Evolutionary conservation across 495 filamentous ascomycete genomes (phyloP).

Genomic region (Daldinia vernicosa): DNA sequence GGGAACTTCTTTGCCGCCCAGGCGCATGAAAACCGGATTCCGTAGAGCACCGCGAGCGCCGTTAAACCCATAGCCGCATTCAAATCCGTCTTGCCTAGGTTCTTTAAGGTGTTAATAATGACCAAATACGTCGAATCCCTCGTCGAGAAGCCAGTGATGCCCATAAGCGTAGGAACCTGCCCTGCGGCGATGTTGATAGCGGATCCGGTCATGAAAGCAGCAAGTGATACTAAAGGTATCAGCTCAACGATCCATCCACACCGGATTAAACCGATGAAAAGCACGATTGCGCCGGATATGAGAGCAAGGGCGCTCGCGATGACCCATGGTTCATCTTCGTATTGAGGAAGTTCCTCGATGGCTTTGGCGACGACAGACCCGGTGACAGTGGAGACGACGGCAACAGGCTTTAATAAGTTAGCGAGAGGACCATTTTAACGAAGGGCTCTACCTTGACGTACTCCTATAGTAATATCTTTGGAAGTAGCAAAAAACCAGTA

Average conservation of each 20-base stretch:
- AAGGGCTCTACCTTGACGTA: constrained; percentile 56
- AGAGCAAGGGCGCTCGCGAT: constrained; percentile 85
- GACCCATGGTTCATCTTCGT: constrained; percentile 49
- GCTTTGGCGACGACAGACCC: constrained; percentile 79
- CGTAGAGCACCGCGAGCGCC: constrained; percentile 82
- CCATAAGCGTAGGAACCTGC: constrained; percentile 88
- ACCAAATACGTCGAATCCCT: constrained; percentile 83
- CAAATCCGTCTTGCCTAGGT: constrained; percentile 71
- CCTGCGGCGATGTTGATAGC: constrained; percentile 89
- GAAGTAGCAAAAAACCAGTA: constrained; percentile 99
- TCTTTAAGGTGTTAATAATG: constrained; percentile 85
- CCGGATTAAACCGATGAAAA: constrained; percentile 79
- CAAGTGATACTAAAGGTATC: constrained; percentile 90
- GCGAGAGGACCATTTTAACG: constrained; percentile 49
- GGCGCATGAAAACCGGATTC: constrained; percentile 76
- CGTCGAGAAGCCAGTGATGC: constrained; percentile 78
- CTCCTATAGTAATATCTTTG: constrained; percentile 99
- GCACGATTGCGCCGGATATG: constrained; percentile 82
- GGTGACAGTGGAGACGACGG: constrained; percentile 90
- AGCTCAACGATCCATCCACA: constrained; percentile 95
- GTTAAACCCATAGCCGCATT: constrained; percentile 93
- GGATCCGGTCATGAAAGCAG: constrained; percentile 98
- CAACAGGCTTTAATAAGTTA: constrained; percentile 73
- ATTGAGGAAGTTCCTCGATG: constrained; percentile 63
- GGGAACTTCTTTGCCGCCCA: constrained; percentile 74